Evolutionary conservation across 2,329 filamentous ascomycete genomes (phyloP).

Genomic region (Trichoderma citrinoviride): DNA sequence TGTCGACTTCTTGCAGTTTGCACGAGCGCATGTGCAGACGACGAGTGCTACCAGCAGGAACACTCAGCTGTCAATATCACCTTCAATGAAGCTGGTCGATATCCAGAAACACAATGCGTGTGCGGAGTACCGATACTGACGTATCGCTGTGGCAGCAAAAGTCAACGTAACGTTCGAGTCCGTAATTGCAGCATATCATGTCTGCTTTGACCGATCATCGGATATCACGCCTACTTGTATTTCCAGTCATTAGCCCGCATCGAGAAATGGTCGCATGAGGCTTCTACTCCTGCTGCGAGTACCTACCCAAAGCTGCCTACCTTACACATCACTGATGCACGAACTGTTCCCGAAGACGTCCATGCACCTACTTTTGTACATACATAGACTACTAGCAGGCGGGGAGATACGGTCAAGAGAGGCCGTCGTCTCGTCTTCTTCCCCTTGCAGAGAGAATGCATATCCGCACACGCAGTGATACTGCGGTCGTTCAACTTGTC

Average conservation of each 20-base stretch:
- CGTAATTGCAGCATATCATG: background rate
- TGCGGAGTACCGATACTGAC: background rate
- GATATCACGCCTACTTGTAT: background rate
- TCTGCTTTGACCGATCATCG: background rate
- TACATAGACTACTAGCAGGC: background rate
- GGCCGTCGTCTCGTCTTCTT: background rate
- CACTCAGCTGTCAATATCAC: too few relatives aligned
- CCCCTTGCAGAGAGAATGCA: conserved; percentile 6
- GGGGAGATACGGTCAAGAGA: conserved; percentile 3
- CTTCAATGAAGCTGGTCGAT: too few relatives aligned
- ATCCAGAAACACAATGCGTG: too few relatives aligned
- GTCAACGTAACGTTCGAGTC: background rate
- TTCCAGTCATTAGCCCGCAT: conserved; percentile 14
- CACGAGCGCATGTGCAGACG: background rate
- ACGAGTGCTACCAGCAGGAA: background rate
- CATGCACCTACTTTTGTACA: too few relatives aligned
- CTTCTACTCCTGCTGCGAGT: background rate
- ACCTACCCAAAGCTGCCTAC: background rate
- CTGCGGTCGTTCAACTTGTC: too few relatives aligned
- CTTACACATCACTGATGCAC: too few relatives aligned
- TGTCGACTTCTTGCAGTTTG: background rate
- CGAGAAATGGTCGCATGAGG: conserved; percentile 8
- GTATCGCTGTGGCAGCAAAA: background rate
- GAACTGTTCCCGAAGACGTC: too few relatives aligned
- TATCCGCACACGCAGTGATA: background rate